A percentile compares a stretch with the other conserved stretches of the same genome.
phyloP scores from a whole-genome alignment of 2,329 filamentous ascomycete genomes.

The Didymellaceae sp. region DNA sequence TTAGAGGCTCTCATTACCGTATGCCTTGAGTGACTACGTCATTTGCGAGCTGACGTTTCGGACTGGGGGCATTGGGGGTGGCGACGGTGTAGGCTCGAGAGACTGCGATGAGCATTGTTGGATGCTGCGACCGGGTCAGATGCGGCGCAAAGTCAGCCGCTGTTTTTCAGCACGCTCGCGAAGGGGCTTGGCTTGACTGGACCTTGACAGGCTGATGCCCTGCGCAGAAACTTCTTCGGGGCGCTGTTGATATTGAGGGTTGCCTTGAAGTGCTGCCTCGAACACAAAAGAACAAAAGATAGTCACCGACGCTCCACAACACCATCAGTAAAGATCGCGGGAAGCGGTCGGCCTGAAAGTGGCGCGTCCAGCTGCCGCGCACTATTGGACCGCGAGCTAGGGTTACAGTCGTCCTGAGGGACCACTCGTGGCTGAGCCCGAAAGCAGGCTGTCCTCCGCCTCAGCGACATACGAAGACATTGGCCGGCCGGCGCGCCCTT shows the following conservation, averaged over 20 bases:
- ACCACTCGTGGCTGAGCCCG: slow-evolving; percentile 18
- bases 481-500: slow-evolving; percentile 14
- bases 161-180: not conserved
- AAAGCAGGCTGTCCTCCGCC: slow-evolving; percentile 20
- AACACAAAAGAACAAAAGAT: slow-evolving; percentile 9
- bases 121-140: slow-evolving; percentile 4
- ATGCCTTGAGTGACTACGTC: slow-evolving; percentile 1
- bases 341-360: slow-evolving; percentile 12
- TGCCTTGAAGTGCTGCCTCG: not conserved
- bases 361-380: slow-evolving; percentile 9
- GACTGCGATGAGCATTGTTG: slow-evolving; percentile 2
- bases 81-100: slow-evolving; percentile 5
- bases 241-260: slow-evolving; percentile 8
- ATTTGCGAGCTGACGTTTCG: not conserved
- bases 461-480: slow-evolving; percentile 21
- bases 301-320: slow-evolving; percentile 16
- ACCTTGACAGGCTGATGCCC: slow-evolving; percentile 13
- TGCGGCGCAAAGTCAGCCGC: slow-evolving; percentile 17
- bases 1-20: slow-evolving; percentile 5
- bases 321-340: slow-evolving; percentile 5
- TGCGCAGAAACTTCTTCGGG: not conserved
- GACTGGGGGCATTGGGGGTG: slow-evolving; percentile 2
- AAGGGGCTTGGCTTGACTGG: slow-evolving; percentile 8
- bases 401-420: slow-evolving; percentile 12
- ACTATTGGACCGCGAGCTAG: slow-evolving; percentile 10